These are phyloP conservation scores for Cryptosporidium bovis DNA, from an alignment of 169 alveolate species.

Conservation along the genomic window DNA sequence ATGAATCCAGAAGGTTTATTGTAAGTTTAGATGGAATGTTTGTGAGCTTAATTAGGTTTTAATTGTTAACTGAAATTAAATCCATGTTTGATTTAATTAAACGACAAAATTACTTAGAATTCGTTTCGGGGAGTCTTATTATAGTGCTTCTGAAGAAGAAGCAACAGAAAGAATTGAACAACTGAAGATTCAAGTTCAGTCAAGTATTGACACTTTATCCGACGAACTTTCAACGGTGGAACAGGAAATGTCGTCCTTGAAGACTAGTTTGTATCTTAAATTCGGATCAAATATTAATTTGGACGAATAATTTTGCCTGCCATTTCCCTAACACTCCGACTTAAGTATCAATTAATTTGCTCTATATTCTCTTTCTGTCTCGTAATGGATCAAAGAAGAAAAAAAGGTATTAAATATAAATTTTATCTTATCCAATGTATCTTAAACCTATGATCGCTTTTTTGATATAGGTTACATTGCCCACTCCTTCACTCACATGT, in stretches of 20 bases:
- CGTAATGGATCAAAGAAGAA: too few species aligned
- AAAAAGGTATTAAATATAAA: too few species aligned
- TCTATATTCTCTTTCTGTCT: too few species aligned
- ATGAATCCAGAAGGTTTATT: slow-evolving; percentile 66
- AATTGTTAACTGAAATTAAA: too few species aligned
- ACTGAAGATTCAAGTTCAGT: slow-evolving; percentile 12
- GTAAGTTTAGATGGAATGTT: slow-evolving; percentile 29
- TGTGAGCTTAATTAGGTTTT: too few species aligned
- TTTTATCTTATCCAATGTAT: too few species aligned
- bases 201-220: slow-evolving; percentile 16
- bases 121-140: slow-evolving; percentile 54
- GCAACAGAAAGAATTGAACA: slow-evolving; percentile 48
- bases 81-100: too few species aligned
- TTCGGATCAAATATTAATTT: slow-evolving; percentile 68
- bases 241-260: slow-evolving; percentile 37
- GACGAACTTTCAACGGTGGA: slow-evolving; percentile 7
- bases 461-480: too few species aligned
- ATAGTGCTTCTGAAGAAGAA: slow-evolving; percentile 48
- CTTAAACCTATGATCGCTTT: too few species aligned
- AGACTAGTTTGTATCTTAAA: slow-evolving; percentile 47
- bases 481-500: too few species aligned
- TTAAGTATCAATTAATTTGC: too few species aligned
- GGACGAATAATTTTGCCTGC: slow-evolving; percentile 6
- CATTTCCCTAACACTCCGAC: background rate
- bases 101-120: background rate